These are phyloP conservation scores for Drechslerella dactyloides DNA, from an alignment of 2,329 filamentous ascomycete genomes.

Conservation along the genomic window DNA sequence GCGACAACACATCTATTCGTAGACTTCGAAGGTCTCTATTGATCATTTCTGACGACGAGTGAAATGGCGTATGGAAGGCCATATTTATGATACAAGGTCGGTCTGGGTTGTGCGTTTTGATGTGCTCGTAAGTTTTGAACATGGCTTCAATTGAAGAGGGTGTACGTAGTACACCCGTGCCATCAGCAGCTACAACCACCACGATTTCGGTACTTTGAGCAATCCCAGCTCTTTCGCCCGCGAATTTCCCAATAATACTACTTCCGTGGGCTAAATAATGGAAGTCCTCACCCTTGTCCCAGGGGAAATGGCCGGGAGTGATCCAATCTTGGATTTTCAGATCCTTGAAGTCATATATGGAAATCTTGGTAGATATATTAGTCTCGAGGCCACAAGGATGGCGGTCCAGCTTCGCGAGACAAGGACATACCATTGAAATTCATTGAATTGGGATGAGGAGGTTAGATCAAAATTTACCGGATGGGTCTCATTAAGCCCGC, in stretches of 20 bases:
- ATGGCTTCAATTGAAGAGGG: background rate
- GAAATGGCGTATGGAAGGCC: background rate
- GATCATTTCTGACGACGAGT: background rate
- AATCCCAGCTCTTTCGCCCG: conserved; percentile 4
- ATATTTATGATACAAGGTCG: conserved; percentile 23
- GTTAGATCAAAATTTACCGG: no score
- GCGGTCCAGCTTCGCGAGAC: no score
- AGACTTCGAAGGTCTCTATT: no score
- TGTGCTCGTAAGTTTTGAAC: conserved; percentile 19
- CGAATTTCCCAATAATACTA: conserved; percentile 7
- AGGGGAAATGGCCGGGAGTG: background rate
- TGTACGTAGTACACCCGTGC: background rate
- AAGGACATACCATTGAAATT: no score
- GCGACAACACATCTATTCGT: no score
- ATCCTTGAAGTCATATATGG: no score
- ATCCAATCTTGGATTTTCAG: conserved; percentile 13
- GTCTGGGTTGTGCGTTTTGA: background rate
- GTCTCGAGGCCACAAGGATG: no score
- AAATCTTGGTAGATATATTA: no score
- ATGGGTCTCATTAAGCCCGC: conserved; percentile 1
- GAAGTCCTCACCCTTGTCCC: conserved; percentile 1
- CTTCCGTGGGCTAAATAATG: background rate
- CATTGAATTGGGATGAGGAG: no score
- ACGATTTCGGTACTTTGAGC: conserved; percentile 9
- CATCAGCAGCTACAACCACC: background rate